phyloP scores from a whole-genome alignment of 2,329 filamentous ascomycete species.

The Penicillium sp. region DNA sequence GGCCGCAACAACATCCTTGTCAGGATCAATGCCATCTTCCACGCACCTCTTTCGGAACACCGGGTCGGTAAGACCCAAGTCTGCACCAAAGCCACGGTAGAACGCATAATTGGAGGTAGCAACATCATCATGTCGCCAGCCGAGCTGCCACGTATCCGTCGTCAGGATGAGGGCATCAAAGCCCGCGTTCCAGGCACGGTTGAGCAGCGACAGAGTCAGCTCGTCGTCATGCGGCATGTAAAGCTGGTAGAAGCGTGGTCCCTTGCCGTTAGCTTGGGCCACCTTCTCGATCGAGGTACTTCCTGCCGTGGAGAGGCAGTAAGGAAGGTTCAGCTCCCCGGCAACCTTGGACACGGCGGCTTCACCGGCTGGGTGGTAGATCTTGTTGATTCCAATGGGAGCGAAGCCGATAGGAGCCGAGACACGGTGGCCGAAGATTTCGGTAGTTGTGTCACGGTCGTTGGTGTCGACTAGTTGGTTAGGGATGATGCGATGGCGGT shows the following conservation, averaged over 20 bases:
- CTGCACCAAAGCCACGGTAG: slow-evolving; percentile 54
- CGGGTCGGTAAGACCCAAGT: slow-evolving; percentile 55
- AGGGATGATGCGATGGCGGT: slow-evolving; percentile 58
- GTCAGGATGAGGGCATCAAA: slow-evolving; percentile 58
- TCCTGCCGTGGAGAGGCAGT: slow-evolving; percentile 56
- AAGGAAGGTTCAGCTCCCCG: slow-evolving; percentile 55
- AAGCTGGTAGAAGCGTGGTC: slow-evolving; percentile 57
- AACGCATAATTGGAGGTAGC: slow-evolving; percentile 58
- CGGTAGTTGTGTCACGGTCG: slow-evolving; percentile 52
- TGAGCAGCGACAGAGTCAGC: slow-evolving; percentile 52
- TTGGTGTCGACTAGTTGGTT: slow-evolving; percentile 59
- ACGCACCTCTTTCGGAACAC: slow-evolving; percentile 53
- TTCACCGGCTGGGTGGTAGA: slow-evolving; percentile 57
- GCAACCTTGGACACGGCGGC: slow-evolving; percentile 57
- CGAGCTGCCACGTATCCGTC: slow-evolving; percentile 60
- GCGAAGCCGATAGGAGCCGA: slow-evolving; percentile 60
- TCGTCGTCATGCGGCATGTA: slow-evolving; percentile 62
- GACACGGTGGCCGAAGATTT: slow-evolving; percentile 57
- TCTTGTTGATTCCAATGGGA: slow-evolving; percentile 61
- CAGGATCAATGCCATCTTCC: slow-evolving; percentile 51
- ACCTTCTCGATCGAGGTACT: slow-evolving; percentile 55
- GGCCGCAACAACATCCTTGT: slow-evolving; percentile 50
- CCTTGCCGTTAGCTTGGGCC: slow-evolving; percentile 50
- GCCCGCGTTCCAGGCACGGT: slow-evolving; percentile 51
- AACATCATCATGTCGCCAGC: slow-evolving; percentile 57